Evolutionary conservation across 2,329 filamentous ascomycete species (phyloP).

Genomic region (Fusarium neocosmosporiellum): DNA sequence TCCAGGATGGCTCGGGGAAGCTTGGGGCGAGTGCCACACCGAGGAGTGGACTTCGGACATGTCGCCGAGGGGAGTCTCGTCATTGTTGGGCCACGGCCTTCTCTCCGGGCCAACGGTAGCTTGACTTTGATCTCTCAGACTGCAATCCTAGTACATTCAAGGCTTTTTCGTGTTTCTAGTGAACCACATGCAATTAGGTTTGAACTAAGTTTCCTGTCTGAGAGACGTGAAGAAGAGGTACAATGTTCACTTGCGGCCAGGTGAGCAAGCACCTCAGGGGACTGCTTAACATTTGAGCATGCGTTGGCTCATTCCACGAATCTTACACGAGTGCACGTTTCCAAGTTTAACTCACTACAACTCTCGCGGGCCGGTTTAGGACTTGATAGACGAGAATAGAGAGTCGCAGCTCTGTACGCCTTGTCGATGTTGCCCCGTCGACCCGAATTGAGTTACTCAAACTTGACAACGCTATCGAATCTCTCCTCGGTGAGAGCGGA

Average conservation of each 20-base stretch:
- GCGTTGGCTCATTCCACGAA: not conserved
- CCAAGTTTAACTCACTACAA: not conserved
- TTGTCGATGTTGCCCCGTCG: not conserved
- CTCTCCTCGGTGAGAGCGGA: no score
- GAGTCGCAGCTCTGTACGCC: not conserved
- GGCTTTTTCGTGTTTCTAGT: no score
- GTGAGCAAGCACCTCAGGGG: not conserved
- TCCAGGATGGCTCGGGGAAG: slow-evolving; percentile 17
- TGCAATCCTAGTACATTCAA: no score
- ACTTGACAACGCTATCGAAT: not conserved
- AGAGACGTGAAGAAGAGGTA: not conserved
- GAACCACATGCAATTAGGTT: not conserved
- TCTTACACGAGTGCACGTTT: not conserved
- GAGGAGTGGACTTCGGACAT: not conserved
- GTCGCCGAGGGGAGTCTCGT: not conserved
- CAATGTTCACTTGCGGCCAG: not conserved
- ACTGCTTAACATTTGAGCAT: not conserved
- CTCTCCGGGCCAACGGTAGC: not conserved
- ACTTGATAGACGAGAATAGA: not conserved
- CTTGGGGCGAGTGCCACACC: slow-evolving; percentile 14
- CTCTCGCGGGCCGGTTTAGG: not conserved
- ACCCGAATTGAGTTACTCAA: not conserved
- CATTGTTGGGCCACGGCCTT: not conserved
- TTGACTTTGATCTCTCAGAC: not conserved
- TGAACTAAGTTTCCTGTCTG: not conserved